These are phyloP conservation scores for Ustilago lituana DNA, from an alignment of 1,284 basidiomycete genomes.

Conservation along the genomic window DNA sequence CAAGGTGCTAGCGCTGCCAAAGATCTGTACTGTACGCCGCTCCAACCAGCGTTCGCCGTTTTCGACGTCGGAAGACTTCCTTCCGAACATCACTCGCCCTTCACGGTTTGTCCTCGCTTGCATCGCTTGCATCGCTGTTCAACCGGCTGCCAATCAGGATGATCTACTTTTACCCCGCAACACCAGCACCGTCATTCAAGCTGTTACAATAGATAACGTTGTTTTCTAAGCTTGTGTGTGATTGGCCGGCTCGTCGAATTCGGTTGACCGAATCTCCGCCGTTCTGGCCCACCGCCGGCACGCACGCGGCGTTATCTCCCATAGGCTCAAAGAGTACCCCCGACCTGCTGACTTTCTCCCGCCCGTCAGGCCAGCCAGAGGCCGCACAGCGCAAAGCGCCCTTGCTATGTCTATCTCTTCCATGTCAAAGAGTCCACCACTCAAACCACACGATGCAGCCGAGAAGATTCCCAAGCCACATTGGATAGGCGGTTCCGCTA, in stretches of 20 bases:
- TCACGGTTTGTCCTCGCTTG: no score
- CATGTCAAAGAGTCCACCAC: no score
- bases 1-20: not conserved
- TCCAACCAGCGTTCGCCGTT: constrained; percentile 9
- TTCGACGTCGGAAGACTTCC: constrained; percentile 24
- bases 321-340: not conserved
- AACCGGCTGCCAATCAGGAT: not conserved
- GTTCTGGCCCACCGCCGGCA: not conserved
- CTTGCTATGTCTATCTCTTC: no score
- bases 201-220: constrained; percentile 4
- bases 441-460: no score
- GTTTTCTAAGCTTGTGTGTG: not conserved
- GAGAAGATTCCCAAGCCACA: no score
- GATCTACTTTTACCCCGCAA: not conserved
- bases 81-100: constrained; percentile 1
- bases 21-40: not conserved
- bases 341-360: not conserved
- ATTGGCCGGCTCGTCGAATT: not conserved
- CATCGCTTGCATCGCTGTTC: no score
- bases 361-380: not conserved
- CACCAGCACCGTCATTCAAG: no score
- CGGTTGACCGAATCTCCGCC: not conserved
- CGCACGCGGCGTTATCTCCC: not conserved
- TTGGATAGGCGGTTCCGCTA: no score
- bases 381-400: no score